A percentile compares a stretch with the other conserved stretches of the same genome.
Conservation (phyloP, 2,329 filamentous ascomycete genomes). For the Cladosporium halotolerans region DNA sequence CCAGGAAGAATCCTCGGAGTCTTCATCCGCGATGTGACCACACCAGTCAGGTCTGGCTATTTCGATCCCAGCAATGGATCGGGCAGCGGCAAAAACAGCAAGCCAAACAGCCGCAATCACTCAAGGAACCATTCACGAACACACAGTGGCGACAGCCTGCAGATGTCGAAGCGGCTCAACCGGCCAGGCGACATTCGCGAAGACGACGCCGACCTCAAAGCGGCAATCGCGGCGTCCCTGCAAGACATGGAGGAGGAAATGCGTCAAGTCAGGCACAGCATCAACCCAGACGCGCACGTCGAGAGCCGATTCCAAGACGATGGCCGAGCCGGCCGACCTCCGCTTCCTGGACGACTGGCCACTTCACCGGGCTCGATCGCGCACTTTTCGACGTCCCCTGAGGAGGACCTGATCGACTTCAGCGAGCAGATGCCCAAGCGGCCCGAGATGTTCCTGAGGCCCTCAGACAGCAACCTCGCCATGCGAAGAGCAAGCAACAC, state of each 20-base stretch:
- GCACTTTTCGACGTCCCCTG: slow-evolving; percentile 16
- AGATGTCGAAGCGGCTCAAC: slow-evolving; percentile 26
- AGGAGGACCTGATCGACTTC: slow-evolving; percentile 43
- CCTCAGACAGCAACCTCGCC: slow-evolving; percentile 1
- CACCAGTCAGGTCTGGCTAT: slow-evolving; percentile 60
- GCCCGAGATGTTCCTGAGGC: slow-evolving; percentile 20
- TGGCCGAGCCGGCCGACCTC: slow-evolving; percentile 1
- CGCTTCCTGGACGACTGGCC: neutral
- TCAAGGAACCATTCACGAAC: slow-evolving; percentile 23
- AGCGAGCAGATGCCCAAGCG: slow-evolving; percentile 32
- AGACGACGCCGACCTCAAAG: slow-evolving; percentile 42
- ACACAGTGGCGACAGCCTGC: slow-evolving; percentile 26
- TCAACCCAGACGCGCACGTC: slow-evolving; percentile 31
- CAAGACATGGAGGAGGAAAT: slow-evolving; percentile 37
- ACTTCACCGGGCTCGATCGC: slow-evolving; percentile 1
- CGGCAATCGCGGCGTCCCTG: slow-evolving; percentile 44
- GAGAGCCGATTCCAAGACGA: slow-evolving; percentile 9
- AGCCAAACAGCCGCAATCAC: slow-evolving; percentile 26
- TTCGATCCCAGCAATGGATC: slow-evolving; percentile 57
- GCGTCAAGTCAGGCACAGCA: slow-evolving; percentile 29
- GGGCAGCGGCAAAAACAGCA: slow-evolving; percentile 25
- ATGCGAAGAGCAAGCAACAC: slow-evolving; percentile 1
- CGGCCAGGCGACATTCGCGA: slow-evolving; percentile 33
- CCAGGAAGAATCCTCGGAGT: slow-evolving; percentile 77
- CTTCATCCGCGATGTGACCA: slow-evolving; percentile 95